Base-by-base conservation (phyloP, 2,329 filamentous ascomycete genomes). In the Cadophora sp. region DNA sequence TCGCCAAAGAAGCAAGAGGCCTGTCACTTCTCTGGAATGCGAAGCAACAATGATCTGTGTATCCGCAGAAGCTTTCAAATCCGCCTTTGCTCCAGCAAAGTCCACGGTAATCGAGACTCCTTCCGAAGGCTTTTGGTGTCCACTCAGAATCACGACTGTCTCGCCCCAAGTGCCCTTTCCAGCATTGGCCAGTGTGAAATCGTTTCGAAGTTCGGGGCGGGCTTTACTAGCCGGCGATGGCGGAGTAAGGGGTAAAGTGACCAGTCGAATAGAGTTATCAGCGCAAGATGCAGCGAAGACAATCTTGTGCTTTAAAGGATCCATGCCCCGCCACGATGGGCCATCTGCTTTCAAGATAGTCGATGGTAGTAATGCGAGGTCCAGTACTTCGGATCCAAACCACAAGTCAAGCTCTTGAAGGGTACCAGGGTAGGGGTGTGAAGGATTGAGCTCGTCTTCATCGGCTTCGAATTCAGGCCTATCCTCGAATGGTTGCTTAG, bases 81-180 rank as follows among this genome's bases (percentile, higher is more conserved):
- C 61, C 22, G 58, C 56, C 43, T 63, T 69, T 70, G 80, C 81
- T 41, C 11, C 66, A 18, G 59, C 33, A 24, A 70, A 59, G 36
- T 75, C 71, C 33, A 88, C 70, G 1, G 83, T 83, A 66, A 90
- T 83, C 1, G 87, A 84, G 13, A 90, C 74, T 5, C 85, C 85
- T 67, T 87, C 81, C 39, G 84, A 85, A 33, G 81, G 78, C 68
- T 81, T 84, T 55, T 80, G 78, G 73, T 87, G 86, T 1, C 87
- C 87, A 20, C 78, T 78, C 7, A 91, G 81, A 13, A 83, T 75
- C 1, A 84, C 80, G 27, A 90, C 77, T 0, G 82, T 83, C 77
- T 90, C 88, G 7, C 87, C 87, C 87, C 88, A 90, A n/a, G 82
- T 83, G 47, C 87, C 87, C 39, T 83, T 86, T 20, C 88, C 88